A percentile compares a stretch with the other conserved stretches of the same genome.
These are phyloP conservation scores for Venturia aucupariae DNA, from an alignment of 2,329 filamentous ascomycete genomes.

Conservation along the genomic window DNA sequence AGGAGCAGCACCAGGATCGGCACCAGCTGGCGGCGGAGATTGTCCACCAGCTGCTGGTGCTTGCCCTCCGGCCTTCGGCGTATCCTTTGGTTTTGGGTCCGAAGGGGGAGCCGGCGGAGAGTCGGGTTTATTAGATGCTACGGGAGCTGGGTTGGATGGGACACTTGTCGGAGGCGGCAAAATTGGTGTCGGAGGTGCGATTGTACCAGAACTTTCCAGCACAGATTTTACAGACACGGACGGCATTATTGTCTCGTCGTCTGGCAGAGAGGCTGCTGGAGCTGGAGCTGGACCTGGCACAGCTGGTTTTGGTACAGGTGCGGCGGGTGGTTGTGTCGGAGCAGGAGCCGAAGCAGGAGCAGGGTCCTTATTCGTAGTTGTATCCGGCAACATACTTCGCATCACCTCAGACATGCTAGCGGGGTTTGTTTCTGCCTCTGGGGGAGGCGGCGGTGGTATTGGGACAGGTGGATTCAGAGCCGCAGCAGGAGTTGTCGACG, in stretches of 20 bases:
- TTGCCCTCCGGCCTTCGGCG: background rate
- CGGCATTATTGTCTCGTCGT: background rate
- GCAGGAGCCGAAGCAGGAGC: conserved; percentile 36
- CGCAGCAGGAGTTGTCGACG: background rate
- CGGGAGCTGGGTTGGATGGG: background rate
- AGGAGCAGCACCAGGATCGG: background rate
- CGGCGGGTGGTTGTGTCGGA: conserved; percentile 46
- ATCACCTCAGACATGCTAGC: background rate
- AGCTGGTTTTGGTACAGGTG: conserved; percentile 31
- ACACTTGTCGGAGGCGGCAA: background rate
- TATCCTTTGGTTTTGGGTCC: conserved; percentile 1
- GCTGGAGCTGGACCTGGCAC: conserved; percentile 27
- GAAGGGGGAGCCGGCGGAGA: background rate
- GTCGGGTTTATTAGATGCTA: background rate
- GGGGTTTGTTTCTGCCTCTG: background rate
- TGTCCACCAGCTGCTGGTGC: background rate
- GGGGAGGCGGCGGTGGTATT: conserved; percentile 9
- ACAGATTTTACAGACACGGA: background rate
- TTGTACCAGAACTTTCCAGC: background rate
- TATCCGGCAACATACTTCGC: conserved; percentile 1
- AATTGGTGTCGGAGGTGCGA: conserved; percentile 1
- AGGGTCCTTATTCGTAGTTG: conserved; percentile 2
- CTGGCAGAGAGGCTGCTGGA: background rate
- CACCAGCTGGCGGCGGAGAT: background rate
- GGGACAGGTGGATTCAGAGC: background rate